Evolutionary conservation across 352 stramenopile genomes (phyloP).

Genomic region (Phytophthora megakarya): DNA sequence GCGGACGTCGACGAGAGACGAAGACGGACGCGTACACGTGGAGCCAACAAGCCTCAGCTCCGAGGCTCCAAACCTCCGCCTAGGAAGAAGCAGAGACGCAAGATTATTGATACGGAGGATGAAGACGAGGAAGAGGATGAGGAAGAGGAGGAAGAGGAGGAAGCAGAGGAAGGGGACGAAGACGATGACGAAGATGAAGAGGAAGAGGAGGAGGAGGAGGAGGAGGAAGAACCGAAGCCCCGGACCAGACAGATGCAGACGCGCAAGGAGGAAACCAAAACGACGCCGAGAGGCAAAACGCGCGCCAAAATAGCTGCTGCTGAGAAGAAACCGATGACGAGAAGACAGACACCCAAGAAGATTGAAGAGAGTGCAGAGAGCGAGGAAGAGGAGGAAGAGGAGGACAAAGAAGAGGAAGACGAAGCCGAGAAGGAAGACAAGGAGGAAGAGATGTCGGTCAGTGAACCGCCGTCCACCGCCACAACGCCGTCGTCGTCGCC

Average conservation of each 20-base stretch:
- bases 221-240: conserved; percentile 16
- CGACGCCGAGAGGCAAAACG: conserved; percentile 33
- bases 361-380: conserved; percentile 37
- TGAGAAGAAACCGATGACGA: conserved; percentile 31
- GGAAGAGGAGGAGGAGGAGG: conserved; percentile 20
- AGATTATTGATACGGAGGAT: conserved; percentile 47
- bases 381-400: conserved; percentile 25
- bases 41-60: conserved; percentile 26
- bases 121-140: conserved; percentile 39
- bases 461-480: conserved; percentile 29
- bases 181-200: conserved; percentile 31
- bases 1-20: conserved; percentile 35
- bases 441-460: conserved; percentile 30
- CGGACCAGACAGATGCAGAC: conserved; percentile 22
- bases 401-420: conserved; percentile 13
- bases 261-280: conserved; percentile 24
- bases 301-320: conserved; percentile 22
- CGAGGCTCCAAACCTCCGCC: conserved; percentile 30
- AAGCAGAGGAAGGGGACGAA: conserved; percentile 33
- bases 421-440: conserved; percentile 24
- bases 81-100: conserved; percentile 40
- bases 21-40: conserved; percentile 15
- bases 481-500: conserved; percentile 45
- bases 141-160: conserved; percentile 19
- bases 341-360: conserved; percentile 21